Evolutionary conservation across 805 yeast species (phyloP), one percentile per base, ranked within the genome.

Genomic region (Candida arabinofermentans): DNA sequence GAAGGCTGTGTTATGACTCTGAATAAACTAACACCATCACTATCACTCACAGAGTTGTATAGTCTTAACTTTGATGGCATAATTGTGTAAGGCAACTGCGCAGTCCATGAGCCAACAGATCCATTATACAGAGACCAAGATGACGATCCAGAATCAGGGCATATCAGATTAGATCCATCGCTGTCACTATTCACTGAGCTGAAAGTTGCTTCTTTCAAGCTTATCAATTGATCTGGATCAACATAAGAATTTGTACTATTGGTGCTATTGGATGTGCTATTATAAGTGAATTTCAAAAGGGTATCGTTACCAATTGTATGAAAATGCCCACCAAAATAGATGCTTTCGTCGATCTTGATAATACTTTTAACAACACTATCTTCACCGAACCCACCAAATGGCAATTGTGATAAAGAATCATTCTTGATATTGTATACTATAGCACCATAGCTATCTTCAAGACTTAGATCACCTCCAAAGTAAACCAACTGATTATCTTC

Each of bases 301-400:
- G 69, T 63, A 5, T 60, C 53, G 41, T 79, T 63, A 7, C 86
- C 87, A 33, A 88, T 64, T 8, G 83, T 75, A 42, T 67, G 55
- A 57, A 93, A 89, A 3, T 64, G 45, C 10, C 99, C 99, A 2
- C 93, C 91, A 65, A 89, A 91, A 10, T 93, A 58, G 7, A 93
- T 69, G 29, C 75, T 79, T 17, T 51, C 71, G 36, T 62, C 64
- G 31, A 77, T 56, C 46, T 72, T 71, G 0, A 76, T 49, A 14
- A 93, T 89, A 7, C 90, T 68, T 46, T 80, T 77, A 12, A 93
- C 75, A 0, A 52, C 45, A 0, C 90, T 69, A 43, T 74, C 69
- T 26, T 70, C 55, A 6, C 80, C 81, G 57, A 91, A 88, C 0
- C 98, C 98, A 23, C 74, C 72, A 62, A 91, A 93, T 0, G 85